A percentile compares a stretch with the other conserved stretches of the same genome.
Evolutionary conservation across 345 rosid genomes (phyloP).

Genomic region (Lumnitzera racemosa): DNA sequence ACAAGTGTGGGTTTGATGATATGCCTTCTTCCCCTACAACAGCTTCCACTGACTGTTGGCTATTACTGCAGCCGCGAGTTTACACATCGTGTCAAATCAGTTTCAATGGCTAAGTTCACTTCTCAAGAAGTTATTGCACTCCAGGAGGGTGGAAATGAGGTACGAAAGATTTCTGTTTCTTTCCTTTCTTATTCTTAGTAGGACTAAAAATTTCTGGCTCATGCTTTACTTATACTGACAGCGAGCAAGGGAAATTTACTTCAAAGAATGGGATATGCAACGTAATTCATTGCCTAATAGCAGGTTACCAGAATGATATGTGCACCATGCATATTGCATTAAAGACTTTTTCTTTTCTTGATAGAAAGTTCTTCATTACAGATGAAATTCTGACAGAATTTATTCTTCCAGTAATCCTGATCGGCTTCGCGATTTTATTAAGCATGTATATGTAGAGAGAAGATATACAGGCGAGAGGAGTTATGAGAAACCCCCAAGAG

Average conservation of each 20-base stretch:
- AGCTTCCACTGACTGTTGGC: too few relatives aligned
- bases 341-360: slow-evolving; percentile 1
- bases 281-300: slow-evolving; percentile 64
- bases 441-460: slow-evolving; percentile 84
- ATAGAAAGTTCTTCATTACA: neutral
- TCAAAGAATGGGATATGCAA: slow-evolving; percentile 87
- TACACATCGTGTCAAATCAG: slow-evolving; percentile 89
- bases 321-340: too few relatives aligned
- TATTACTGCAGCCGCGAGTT: slow-evolving; percentile 67
- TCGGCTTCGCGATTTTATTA: slow-evolving; percentile 77
- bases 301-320: slow-evolving; percentile 34
- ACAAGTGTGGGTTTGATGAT: too few relatives aligned
- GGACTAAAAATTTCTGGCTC: neutral
- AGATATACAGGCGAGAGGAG: slow-evolving; percentile 66
- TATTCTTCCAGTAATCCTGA: slow-evolving; percentile 57
- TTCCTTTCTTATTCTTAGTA: too few relatives aligned
- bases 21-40: too few relatives aligned
- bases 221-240: slow-evolving; percentile 19
- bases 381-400: slow-evolving; percentile 20
- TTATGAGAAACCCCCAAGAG: slow-evolving; percentile 74
- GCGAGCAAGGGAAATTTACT: slow-evolving; percentile 77
- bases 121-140: slow-evolving; percentile 77
- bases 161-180: slow-evolving; percentile 8
- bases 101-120: slow-evolving; percentile 92
- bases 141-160: slow-evolving; percentile 97